Evolutionary conservation across 208 protist species (phyloP).

Genomic region (Trypanosoma grayi): DNA sequence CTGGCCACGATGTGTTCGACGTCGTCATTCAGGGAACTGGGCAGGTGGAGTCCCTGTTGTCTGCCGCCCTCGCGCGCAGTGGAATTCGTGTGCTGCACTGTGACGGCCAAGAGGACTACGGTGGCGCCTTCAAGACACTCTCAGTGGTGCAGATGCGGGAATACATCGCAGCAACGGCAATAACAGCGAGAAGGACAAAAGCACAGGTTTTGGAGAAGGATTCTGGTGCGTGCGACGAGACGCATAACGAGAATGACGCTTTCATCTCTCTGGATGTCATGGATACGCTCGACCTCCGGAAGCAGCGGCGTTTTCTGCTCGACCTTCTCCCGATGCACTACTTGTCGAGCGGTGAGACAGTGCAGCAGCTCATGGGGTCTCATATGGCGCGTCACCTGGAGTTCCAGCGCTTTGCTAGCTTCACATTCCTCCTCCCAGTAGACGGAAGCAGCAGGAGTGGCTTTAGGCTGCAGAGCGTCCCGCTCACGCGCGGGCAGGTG

Average conservation of each 20-base stretch:
- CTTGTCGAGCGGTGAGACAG: constrained; percentile 49
- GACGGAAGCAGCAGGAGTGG: constrained; percentile 29
- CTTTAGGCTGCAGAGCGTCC: constrained; percentile 43
- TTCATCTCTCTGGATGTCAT: constrained; percentile 33
- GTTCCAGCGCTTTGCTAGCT: constrained; percentile 52
- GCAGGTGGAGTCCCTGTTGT: constrained; percentile 77
- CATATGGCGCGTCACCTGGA: constrained; percentile 65
- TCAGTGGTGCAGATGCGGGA: constrained; percentile 31
- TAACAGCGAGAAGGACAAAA: not conserved
- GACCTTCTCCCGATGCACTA: constrained; percentile 71
- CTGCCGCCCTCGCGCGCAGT: constrained; percentile 76
- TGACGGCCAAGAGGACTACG: constrained; percentile 85
- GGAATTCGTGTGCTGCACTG: constrained; percentile 89
- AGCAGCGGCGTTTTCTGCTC: constrained; percentile 40
- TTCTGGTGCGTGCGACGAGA: not conserved
- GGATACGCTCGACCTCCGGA: constrained; percentile 18
- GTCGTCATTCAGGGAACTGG: constrained; percentile 89
- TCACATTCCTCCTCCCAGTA: constrained; percentile 36
- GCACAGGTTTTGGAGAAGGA: not conserved
- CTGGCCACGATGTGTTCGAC: constrained; percentile 45
- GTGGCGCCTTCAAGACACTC: constrained; percentile 53
- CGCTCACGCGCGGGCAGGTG: constrained; percentile 77
- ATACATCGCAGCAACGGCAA: constrained; percentile 21
- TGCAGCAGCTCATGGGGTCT: constrained; percentile 38
- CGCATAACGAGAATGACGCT: not conserved